Percentiles rank a stretch among this genome's conserved stretches.
phyloP scores from a whole-genome alignment of 495 filamentous ascomycete genomes.

The Niebla homalea region DNA sequence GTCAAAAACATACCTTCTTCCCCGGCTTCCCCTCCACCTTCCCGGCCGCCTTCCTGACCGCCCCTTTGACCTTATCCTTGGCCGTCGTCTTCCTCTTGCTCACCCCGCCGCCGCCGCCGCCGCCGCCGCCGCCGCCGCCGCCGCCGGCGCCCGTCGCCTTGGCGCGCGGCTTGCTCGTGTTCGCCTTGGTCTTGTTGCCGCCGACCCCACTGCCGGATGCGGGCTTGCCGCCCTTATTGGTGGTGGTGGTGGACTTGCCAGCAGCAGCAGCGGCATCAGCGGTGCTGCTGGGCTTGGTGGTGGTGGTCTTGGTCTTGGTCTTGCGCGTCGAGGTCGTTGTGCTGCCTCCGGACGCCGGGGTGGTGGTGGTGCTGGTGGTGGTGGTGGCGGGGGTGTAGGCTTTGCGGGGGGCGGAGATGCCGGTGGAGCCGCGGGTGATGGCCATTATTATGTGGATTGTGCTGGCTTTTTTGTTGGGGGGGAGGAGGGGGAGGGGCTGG shows the following conservation, averaged over 20 bases:
- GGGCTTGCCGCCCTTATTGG: conserved; percentile 6
- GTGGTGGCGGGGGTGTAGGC: conserved; percentile 9
- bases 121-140: conserved; percentile 6
- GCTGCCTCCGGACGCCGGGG: too few species aligned
- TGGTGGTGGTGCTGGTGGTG: conserved; percentile 2
- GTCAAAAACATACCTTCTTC: conserved; percentile 14
- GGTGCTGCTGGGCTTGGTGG: conserved; percentile 9
- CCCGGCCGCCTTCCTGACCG: conserved; percentile 12
- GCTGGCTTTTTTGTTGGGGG: background rate
- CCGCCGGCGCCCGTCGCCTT: conserved; percentile 10
- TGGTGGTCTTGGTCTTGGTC: conserved; percentile 11
- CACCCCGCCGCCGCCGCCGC: conserved; percentile 8
- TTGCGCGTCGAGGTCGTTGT: background rate
- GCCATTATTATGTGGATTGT: conserved; percentile 6
- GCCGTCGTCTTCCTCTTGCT: conserved; percentile 8
- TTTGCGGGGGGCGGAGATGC: conserved; percentile 7
- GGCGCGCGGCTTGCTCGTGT: conserved; percentile 15
- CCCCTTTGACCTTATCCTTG: conserved; percentile 16
- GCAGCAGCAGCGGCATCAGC: too few species aligned
- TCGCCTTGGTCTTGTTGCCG: conserved; percentile 15
- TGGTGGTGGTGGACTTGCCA: conserved; percentile 6
- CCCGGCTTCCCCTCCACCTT: conserved; percentile 15
- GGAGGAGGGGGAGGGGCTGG: background rate
- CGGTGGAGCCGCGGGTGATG: conserved; percentile 13
- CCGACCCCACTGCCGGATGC: background rate